Evolutionary conservation across 2,329 filamentous ascomycete species (phyloP).

Genomic region (Diplocarpon mali): DNA sequence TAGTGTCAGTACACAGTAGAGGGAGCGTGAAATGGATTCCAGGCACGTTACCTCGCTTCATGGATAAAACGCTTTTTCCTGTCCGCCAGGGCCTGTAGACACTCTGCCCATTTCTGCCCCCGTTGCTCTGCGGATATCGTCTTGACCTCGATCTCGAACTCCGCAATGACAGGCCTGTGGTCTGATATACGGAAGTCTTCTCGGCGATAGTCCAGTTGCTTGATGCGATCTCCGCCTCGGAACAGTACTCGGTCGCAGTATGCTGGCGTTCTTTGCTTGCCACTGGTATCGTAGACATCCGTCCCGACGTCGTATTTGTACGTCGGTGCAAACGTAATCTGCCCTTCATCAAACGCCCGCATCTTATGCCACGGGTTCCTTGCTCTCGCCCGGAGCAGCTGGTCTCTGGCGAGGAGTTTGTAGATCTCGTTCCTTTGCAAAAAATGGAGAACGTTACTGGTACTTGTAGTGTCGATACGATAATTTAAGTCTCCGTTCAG

Average conservation of each 20-base stretch:
- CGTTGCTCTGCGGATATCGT: conserved; percentile 60
- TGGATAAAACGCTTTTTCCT: conserved; percentile 56
- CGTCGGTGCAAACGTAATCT: conserved; percentile 86
- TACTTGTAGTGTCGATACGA: conserved; percentile 92
- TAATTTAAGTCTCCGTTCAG: conserved; percentile 96
- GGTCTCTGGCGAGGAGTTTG: conserved; percentile 86
- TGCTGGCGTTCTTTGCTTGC: conserved; percentile 87
- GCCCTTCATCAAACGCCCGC: conserved; percentile 79
- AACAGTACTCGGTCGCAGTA: conserved; percentile 97
- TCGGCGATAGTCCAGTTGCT: conserved; percentile 76
- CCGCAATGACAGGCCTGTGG: conserved; percentile 82
- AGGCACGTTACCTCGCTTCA: conserved; percentile 57
- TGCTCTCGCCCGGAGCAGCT: conserved; percentile 77
- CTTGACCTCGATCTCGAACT: conserved; percentile 77
- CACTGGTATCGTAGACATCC: conserved; percentile 85
- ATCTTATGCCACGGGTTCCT: conserved; percentile 85
- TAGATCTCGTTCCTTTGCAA: conserved; percentile 69
- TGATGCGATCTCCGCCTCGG: conserved; percentile 66
- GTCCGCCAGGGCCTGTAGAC: conserved; percentile 63
- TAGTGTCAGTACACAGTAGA: conserved; percentile 2
- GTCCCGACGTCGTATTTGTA: conserved; percentile 98
- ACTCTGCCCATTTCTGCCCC: conserved; percentile 57
- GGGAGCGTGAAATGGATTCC: conserved; percentile 26
- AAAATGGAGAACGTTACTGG: conserved; percentile 81
- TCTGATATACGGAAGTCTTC: conserved; percentile 89